A percentile compares a stretch with the other conserved stretches of the same genome.
Evolutionary conservation across 345 rosid genomes (phyloP).

Genomic region (Populus simonii): DNA sequence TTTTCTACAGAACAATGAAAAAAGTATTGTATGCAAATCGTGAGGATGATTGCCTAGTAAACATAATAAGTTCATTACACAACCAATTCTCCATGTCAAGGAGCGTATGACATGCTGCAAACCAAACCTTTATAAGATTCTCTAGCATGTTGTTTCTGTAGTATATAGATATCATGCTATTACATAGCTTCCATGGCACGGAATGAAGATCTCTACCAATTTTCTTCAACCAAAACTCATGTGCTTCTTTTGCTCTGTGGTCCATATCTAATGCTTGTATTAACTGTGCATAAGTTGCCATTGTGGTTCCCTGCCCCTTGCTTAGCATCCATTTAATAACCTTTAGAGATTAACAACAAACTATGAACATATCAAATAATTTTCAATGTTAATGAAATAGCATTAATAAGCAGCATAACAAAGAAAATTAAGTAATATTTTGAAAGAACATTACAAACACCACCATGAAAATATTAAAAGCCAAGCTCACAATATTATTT

Average conservation of each 20-base stretch:
- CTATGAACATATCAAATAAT: not conserved
- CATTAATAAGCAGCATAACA: not conserved
- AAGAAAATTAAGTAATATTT: not conserved
- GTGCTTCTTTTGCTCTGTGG: slow-evolving; percentile 87
- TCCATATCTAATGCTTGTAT: slow-evolving; percentile 85
- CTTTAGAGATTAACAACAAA: slow-evolving; percentile 21
- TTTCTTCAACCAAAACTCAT: slow-evolving; percentile 71
- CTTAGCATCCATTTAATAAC: slow-evolving; percentile 98
- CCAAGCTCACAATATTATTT: not conserved
- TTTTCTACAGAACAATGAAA: not conserved
- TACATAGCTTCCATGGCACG: slow-evolving; percentile 85
- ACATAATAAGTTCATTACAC: not conserved
- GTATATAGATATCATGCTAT: slow-evolving; percentile 67
- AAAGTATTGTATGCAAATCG: not conserved
- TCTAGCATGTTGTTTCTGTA: slow-evolving; percentile 81
- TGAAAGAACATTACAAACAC: not conserved
- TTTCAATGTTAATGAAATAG: not conserved
- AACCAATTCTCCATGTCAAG: not conserved
- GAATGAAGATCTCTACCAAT: slow-evolving; percentile 78
- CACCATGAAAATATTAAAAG: not conserved
- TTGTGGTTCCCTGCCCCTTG: slow-evolving; percentile 92
- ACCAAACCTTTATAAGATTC: slow-evolving; percentile 62
- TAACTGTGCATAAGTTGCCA: slow-evolving; percentile 73
- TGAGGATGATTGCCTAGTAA: not conserved
- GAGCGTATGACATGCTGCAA: not conserved